phyloP scores from a whole-genome alignment of 768 basidiomycete species.

The Nidula microcarpa region DNA sequence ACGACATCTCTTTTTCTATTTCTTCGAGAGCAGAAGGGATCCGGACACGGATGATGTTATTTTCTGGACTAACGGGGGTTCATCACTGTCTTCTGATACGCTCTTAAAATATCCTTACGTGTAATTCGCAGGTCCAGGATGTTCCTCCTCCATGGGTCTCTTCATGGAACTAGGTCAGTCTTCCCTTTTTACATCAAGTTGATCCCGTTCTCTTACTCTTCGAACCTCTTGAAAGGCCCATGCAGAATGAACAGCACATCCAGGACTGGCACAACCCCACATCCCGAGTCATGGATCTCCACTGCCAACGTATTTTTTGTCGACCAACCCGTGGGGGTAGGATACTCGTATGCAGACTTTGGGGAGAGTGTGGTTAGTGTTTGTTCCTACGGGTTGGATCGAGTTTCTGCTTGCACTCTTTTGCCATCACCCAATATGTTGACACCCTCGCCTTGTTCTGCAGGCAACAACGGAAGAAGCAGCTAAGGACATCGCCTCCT shows the following conservation, averaged over 20 bases:
- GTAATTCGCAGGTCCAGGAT: conserved; percentile 31
- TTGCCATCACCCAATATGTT: background rate
- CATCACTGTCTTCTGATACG: background rate
- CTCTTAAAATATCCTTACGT: background rate
- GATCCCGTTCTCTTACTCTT: too few species aligned
- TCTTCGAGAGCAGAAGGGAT: conserved; percentile 51
- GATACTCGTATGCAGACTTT: conserved; percentile 62
- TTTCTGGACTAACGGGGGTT: conserved; percentile 49
- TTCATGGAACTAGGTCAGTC: conserved; percentile 73
- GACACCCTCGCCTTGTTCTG: background rate
- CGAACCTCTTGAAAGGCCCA: too few species aligned
- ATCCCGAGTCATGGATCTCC: conserved; percentile 65
- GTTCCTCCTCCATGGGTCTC: conserved; percentile 50
- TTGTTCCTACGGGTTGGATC: too few species aligned
- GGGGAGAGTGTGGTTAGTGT: conserved; percentile 50
- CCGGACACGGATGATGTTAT: conserved; percentile 41
- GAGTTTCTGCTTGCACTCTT: conserved; percentile 7
- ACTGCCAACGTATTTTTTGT: conserved; percentile 64
- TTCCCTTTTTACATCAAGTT: background rate
- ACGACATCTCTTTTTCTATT: conserved; percentile 41
- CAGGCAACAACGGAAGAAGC: conserved; percentile 57
- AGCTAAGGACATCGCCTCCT: conserved; percentile 66
- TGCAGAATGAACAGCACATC: background rate
- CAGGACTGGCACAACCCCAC: conserved; percentile 39
- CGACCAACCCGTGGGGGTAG: conserved; percentile 59